Evolutionary conservation across 495 filamentous ascomycete genomes (phyloP), one percentile per base, ranked within the genome.

Genomic region (Neurospora sp.): DNA sequence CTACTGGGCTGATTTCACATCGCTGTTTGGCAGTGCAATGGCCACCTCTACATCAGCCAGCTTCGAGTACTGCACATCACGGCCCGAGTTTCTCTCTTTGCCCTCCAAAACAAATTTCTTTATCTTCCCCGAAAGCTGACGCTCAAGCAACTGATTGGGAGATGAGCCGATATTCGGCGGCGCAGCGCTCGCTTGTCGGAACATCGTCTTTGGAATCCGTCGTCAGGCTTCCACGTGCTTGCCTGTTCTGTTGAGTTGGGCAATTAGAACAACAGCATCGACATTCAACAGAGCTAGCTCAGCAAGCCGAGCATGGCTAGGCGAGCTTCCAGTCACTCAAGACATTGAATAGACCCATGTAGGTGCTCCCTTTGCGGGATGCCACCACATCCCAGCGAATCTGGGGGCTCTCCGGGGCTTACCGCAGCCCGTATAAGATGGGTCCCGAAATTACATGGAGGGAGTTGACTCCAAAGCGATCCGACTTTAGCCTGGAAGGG

Each of bases 401-500:
- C 78, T 75, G 78, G 79, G 79, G 78, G 74, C 54, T 39, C 72
- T 76, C 76, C 77, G 76, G 75, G 10, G 46, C 46, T 44, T 41
- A 41, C 42, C 75, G 78, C 70, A 71, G 77, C 73, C 79, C 73
- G 72, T 76, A 73, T 73, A 78, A 75, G 76, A 77, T 76, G 77
- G 78, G 75, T 74, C 73, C 76, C 76, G 75, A 77, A 80, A 78
- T 78, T 75, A 74, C 49, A 74, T 66, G 71, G 71, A 39, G n/a
- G 16, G 49, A 12, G 71, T 46, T 27, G 39, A 38, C 71, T 72
- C 27, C 54, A 66, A 66, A 66, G 42, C n/a, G 16, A 20, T 66
- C 66, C 75, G 80, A 76, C 49, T 81, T 81, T 82, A 82, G 81
- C 79, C 81, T 81, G 79, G 79, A 81, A 82, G 79, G 81, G 78